Evolutionary conservation across 2,329 filamentous ascomycete species (phyloP).

Genomic region (Aspergillus neoniger): DNA sequence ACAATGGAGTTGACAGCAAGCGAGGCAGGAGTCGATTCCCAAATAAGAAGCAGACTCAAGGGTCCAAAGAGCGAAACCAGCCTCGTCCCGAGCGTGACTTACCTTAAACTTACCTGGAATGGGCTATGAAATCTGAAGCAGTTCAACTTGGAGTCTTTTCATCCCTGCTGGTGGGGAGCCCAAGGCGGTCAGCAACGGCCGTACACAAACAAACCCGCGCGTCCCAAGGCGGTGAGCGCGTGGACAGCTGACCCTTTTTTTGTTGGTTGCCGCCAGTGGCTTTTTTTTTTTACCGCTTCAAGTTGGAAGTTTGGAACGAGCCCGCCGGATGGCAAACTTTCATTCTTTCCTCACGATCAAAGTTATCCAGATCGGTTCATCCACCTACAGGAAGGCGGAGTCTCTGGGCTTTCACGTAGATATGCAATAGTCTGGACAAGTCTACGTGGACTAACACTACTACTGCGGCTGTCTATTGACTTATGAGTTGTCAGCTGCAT

Average conservation of each 20-base stretch:
- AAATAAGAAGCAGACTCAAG: neutral
- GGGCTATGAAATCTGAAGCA: constrained; percentile 40
- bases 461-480: neutral
- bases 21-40: constrained; percentile 13
- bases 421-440: constrained; percentile 4
- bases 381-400: neutral
- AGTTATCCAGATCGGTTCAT: neutral
- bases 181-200: constrained; percentile 46
- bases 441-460: neutral
- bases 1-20: constrained; percentile 2
- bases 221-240: constrained; percentile 36
- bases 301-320: neutral
- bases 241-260: constrained; percentile 14
- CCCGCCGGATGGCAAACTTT: neutral
- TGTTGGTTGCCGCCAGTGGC: neutral
- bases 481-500: neutral
- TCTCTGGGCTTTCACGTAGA: neutral
- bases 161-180: constrained; percentile 41
- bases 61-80: constrained; percentile 2
- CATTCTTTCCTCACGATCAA: neutral
- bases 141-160: constrained; percentile 51
- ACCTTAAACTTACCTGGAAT: constrained; percentile 16
- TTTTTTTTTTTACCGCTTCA: neutral
- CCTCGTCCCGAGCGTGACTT: constrained; percentile 1
- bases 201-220: constrained; percentile 43